Evolutionary conservation across 352 stramenopile species (phyloP).

Genomic region (Phytophthora chlamydospora): DNA sequence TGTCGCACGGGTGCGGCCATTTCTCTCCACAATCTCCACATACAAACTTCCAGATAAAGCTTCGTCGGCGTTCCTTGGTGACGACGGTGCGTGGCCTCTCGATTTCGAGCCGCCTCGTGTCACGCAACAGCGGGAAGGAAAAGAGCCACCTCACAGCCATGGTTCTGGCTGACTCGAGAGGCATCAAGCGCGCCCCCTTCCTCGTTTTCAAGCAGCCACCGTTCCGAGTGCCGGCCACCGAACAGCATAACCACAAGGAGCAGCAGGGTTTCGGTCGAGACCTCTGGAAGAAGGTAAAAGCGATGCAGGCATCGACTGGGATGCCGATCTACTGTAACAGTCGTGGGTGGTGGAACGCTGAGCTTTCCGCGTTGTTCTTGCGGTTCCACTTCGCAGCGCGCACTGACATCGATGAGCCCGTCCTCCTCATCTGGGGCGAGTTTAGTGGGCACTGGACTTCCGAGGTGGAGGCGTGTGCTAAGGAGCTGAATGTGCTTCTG

Average conservation of each 20-base stretch:
- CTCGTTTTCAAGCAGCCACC: slow-evolving; percentile 25
- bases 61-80: too few species aligned
- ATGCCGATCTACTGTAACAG: slow-evolving; percentile 22
- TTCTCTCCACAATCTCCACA: too few species aligned
- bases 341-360: slow-evolving; percentile 20
- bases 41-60: too few species aligned
- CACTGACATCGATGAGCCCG: slow-evolving; percentile 1
- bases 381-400: slow-evolving; percentile 19
- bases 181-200: slow-evolving; percentile 12
- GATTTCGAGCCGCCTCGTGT: too few species aligned
- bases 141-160: slow-evolving; percentile 23
- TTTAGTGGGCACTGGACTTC: slow-evolving; percentile 22
- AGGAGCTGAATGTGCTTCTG: too few species aligned
- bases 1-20: too few species aligned
- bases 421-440: slow-evolving; percentile 30
- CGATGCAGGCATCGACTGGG: slow-evolving; percentile 9
- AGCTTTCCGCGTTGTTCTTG: slow-evolving; percentile 16
- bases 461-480: too few species aligned
- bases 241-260: slow-evolving; percentile 4
- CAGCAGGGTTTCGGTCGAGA: slow-evolving; percentile 32
- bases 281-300: slow-evolving; percentile 25
- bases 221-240: slow-evolving; percentile 3
- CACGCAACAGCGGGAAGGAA: slow-evolving; percentile 21
- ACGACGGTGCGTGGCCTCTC: too few species aligned
- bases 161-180: slow-evolving; percentile 7